Evolutionary conservation across 306 rosid genomes (phyloP).

Genomic region (Cicer judaicum): DNA sequence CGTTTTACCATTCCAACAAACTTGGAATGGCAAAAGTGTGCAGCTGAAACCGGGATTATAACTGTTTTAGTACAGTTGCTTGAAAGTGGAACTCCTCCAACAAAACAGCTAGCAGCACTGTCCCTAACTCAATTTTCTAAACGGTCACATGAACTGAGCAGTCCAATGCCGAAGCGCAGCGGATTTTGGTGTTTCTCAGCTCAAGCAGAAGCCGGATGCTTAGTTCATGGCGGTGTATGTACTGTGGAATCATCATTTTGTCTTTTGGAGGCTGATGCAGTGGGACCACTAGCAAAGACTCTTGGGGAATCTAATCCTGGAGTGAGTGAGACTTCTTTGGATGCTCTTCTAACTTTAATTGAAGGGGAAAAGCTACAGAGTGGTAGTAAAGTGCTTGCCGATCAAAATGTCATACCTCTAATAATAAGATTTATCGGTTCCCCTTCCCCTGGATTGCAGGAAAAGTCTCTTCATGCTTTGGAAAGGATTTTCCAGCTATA

Average conservation of each 20-base stretch:
- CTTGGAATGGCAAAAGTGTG: conserved; percentile 71
- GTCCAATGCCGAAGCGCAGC: conserved; percentile 54
- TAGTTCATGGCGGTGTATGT: conserved; percentile 82
- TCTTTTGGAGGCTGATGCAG: conserved; percentile 79
- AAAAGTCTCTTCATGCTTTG: conserved; percentile 72
- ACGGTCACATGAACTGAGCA: conserved; percentile 60
- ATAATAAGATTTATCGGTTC: conserved; percentile 69
- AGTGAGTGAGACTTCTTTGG: conserved; percentile 75
- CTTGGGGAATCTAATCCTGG: conserved; percentile 69
- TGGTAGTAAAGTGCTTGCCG: conserved; percentile 73
- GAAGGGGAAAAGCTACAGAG: conserved; percentile 71
- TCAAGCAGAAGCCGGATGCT: conserved; percentile 62
- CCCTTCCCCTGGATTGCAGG: conserved; percentile 68
- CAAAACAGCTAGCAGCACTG: conserved; percentile 68
- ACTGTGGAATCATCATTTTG: conserved; percentile 70
- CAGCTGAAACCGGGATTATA: conserved; percentile 67
- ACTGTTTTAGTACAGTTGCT: conserved; percentile 64
- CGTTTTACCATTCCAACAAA: conserved; percentile 66
- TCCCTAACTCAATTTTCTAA: conserved; percentile 70
- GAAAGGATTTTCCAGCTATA: conserved; percentile 74
- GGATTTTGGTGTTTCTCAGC: conserved; percentile 78
- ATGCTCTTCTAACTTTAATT: conserved; percentile 74
- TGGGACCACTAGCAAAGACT: conserved; percentile 62
- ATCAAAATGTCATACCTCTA: conserved; percentile 69
- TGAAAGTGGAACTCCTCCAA: conserved; percentile 63